phyloP scores from a whole-genome alignment of 495 filamentous ascomycete species.

The Parachaetomium inaequale region DNA sequence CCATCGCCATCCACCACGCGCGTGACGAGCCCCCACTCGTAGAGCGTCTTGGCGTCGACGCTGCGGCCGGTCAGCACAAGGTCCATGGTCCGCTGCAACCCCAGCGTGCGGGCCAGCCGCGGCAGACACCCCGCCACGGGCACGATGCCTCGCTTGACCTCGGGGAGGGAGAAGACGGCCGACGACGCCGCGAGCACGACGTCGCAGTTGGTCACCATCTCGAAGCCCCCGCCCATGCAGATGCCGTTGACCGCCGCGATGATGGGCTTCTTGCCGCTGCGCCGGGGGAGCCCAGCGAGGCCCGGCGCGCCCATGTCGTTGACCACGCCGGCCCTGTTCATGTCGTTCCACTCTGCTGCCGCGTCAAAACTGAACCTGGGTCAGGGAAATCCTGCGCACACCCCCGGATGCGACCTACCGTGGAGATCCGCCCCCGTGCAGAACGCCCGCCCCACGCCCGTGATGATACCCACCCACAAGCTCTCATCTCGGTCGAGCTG shows the following conservation, averaged over 20 bases:
- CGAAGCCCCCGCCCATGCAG: constrained; percentile 70
- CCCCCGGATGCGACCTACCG: constrained; percentile 17
- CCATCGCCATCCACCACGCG: constrained; percentile 50
- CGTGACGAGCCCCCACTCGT: constrained; percentile 69
- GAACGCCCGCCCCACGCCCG: constrained; percentile 50
- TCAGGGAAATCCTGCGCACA: neutral
- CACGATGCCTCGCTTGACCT: constrained; percentile 66
- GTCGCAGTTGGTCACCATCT: constrained; percentile 70
- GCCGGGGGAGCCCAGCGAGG: constrained; percentile 53
- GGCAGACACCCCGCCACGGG: constrained; percentile 67
- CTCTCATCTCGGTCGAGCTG: constrained; percentile 48
- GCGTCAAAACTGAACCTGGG: neutral
- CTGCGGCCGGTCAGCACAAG: constrained; percentile 62
- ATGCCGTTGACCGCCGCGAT: constrained; percentile 74
- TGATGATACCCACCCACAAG: constrained; percentile 50
- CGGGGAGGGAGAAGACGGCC: constrained; percentile 61
- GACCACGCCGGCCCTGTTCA: constrained; percentile 24
- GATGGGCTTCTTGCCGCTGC: constrained; percentile 59
- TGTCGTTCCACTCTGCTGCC: constrained; percentile 20
- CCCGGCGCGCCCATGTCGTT: constrained; percentile 48
- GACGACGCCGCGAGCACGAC: constrained; percentile 55
- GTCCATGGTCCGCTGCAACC: constrained; percentile 66
- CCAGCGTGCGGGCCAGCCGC: constrained; percentile 59
- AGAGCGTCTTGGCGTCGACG: constrained; percentile 54
- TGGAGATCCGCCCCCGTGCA: constrained; percentile 60